Evolutionary conservation across 2,329 filamentous ascomycete species (phyloP).

Genomic region (Pyricularia pennisetigena): DNA sequence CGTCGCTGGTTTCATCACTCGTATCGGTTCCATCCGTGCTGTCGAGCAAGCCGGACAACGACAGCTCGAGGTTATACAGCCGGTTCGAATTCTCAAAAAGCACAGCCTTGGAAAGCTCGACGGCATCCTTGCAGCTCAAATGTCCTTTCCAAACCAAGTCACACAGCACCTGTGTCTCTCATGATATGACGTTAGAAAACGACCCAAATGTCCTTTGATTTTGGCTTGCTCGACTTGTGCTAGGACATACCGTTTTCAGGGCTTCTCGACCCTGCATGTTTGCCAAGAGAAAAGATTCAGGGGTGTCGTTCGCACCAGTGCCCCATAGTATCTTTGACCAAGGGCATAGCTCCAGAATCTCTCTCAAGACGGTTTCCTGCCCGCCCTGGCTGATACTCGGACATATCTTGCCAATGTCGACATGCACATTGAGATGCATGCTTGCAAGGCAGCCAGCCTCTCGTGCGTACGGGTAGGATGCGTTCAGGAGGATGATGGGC

Average conservation of each 20-base stretch:
- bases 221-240: too few relatives aligned
- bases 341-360: slow-evolving; percentile 67
- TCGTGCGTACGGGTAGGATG: slow-evolving; percentile 70
- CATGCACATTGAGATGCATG: slow-evolving; percentile 70
- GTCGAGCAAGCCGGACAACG: slow-evolving; percentile 17
- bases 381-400: slow-evolving; percentile 68
- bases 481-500: slow-evolving; percentile 69
- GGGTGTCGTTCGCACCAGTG: slow-evolving; percentile 70
- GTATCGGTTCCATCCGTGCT: not conserved
- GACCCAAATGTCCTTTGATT: not conserved
- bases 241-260: slow-evolving; percentile 48
- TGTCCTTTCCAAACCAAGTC: slow-evolving; percentile 58
- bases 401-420: slow-evolving; percentile 77
- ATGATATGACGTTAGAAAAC: slow-evolving; percentile 3
- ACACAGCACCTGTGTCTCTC: slow-evolving; percentile 41
- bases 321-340: slow-evolving; percentile 70
- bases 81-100: slow-evolving; percentile 69
- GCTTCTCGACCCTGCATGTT: slow-evolving; percentile 63
- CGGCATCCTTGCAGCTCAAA: slow-evolving; percentile 50
- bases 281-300: slow-evolving; percentile 68
- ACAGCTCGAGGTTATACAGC: slow-evolving; percentile 56
- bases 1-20: not conserved
- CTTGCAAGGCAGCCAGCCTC: slow-evolving; percentile 71
- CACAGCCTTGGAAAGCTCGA: slow-evolving; percentile 54
- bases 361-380: slow-evolving; percentile 58